A percentile compares a stretch with the other conserved stretches of the same genome.
phyloP scores from a whole-genome alignment of 805 yeast species.

The Yamadazyma akitaensis region DNA sequence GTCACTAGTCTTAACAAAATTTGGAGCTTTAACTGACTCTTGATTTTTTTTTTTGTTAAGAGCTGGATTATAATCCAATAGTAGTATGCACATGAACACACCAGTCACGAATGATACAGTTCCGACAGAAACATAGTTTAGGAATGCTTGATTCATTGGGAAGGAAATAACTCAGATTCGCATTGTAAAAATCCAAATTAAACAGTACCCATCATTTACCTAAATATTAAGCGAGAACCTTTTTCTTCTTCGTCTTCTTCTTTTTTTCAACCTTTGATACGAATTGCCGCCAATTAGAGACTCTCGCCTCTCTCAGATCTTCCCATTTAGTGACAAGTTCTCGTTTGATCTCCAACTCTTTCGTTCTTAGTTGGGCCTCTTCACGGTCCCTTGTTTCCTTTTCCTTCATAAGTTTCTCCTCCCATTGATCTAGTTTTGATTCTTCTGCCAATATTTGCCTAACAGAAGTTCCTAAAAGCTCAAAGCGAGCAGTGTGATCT shows the following conservation, averaged over 20 bases:
- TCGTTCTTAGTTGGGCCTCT: constrained; percentile 29
- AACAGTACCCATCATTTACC: background rate
- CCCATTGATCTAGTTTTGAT: constrained; percentile 19
- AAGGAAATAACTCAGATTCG: background rate
- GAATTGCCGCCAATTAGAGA: constrained; percentile 57
- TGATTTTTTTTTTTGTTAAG: too few relatives aligned
- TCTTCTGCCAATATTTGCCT: constrained; percentile 44
- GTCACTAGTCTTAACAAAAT: background rate
- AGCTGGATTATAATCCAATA: constrained; percentile 2
- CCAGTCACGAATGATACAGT: constrained; percentile 32
- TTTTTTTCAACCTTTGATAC: constrained; percentile 45
- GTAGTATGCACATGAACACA: constrained; percentile 21
- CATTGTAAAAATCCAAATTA: background rate
- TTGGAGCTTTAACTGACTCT: background rate
- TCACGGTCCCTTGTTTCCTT: constrained; percentile 21
- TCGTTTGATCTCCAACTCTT: constrained; percentile 40
- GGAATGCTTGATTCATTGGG: constrained; percentile 4
- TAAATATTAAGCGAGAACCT: constrained; percentile 33
- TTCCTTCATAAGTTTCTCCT: constrained; percentile 18
- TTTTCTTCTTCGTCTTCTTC: constrained; percentile 33
- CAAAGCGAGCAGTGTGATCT: background rate
- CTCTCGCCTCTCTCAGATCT: constrained; percentile 53
- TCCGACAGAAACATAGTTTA: background rate
- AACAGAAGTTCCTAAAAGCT: constrained; percentile 34
- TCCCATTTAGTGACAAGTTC: constrained; percentile 57